These are phyloP conservation scores for Xylariaceae sp. DNA, from an alignment of 2,329 filamentous ascomycete genomes.

Conservation along the genomic window DNA sequence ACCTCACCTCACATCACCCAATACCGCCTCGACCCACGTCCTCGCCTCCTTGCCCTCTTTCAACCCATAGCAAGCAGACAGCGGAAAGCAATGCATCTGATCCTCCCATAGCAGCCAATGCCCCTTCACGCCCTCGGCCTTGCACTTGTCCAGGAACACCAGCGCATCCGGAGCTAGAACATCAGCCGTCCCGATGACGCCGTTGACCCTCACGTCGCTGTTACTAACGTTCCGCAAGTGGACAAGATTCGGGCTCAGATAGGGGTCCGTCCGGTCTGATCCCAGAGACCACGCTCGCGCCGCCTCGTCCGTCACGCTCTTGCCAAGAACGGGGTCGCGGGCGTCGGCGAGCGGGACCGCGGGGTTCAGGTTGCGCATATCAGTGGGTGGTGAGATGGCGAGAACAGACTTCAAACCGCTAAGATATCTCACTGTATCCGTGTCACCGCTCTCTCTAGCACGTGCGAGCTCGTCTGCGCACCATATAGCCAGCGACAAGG, in stretches of 20 bases:
- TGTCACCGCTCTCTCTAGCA: slow-evolving; percentile 31
- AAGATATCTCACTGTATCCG: slow-evolving; percentile 27
- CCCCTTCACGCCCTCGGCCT: slow-evolving; percentile 39
- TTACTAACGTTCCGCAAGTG: slow-evolving; percentile 35
- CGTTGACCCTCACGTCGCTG: slow-evolving; percentile 42
- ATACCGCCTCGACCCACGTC: slow-evolving; percentile 37
- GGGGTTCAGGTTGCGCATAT: slow-evolving; percentile 41
- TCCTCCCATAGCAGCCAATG: slow-evolving; percentile 56
- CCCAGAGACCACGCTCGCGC: slow-evolving; percentile 34
- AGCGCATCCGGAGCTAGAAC: slow-evolving; percentile 49
- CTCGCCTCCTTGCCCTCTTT: slow-evolving; percentile 41
- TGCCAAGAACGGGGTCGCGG: slow-evolving; percentile 42
- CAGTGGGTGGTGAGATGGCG: slow-evolving; percentile 20
- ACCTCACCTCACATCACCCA: neutral
- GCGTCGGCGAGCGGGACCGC: slow-evolving; percentile 35
- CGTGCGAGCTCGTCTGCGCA: slow-evolving; percentile 23
- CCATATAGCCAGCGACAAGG: slow-evolving; percentile 30
- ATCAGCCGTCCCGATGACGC: slow-evolving; percentile 48
- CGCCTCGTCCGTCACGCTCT: slow-evolving; percentile 34
- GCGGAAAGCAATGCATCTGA: slow-evolving; percentile 57
- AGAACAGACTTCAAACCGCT: slow-evolving; percentile 10
- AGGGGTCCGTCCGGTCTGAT: slow-evolving; percentile 3
- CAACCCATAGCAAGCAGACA: slow-evolving; percentile 44
- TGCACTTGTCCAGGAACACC: slow-evolving; percentile 41
- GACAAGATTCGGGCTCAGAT: neutral